A percentile compares a stretch with the other conserved stretches of the same genome.
phyloP scores from a whole-genome alignment of 371 early-diverging fungal genomes.

The Umbelopsis sp. region DNA sequence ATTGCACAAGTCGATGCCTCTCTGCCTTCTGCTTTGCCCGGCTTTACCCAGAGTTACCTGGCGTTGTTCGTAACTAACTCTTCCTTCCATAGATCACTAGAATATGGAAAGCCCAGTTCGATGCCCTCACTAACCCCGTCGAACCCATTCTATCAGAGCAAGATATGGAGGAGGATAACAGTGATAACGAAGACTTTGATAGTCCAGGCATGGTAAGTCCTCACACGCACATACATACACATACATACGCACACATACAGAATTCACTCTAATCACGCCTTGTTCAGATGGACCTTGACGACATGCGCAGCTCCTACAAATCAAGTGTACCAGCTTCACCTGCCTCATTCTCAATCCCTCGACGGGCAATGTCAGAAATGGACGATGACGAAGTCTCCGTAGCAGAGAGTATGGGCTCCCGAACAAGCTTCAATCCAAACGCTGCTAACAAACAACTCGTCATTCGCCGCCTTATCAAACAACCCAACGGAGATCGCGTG shows the following conservation, averaged over 20 bases:
- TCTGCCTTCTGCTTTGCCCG: too few relatives aligned
- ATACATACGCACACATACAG: too few relatives aligned
- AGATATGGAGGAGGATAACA: conserved; percentile 52
- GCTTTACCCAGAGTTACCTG: too few relatives aligned
- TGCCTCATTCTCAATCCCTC: conserved; percentile 14
- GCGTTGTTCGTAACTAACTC: background rate
- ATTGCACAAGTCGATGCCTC: too few relatives aligned
- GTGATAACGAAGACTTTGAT: conserved; percentile 41
- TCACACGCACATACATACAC: background rate
- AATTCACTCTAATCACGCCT: too few relatives aligned
- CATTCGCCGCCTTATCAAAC: conserved; percentile 64
- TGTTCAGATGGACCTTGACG: background rate
- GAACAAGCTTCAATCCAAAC: conserved; percentile 56
- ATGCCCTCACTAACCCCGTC: conserved; percentile 61
- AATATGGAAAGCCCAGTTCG: conserved; percentile 93
- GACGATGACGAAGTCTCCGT: conserved; percentile 65
- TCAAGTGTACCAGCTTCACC: conserved; percentile 1
- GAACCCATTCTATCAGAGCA: conserved; percentile 60
- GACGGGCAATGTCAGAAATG: conserved; percentile 47
- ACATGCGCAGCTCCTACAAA: conserved; percentile 10
- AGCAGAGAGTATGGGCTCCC: conserved; percentile 60
- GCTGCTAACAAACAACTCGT: conserved; percentile 66
- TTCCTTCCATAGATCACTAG: conserved; percentile 63
- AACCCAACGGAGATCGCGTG: conserved; percentile 67
- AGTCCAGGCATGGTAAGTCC: conserved; percentile 42